These are phyloP conservation scores for Claviceps sp. DNA, from an alignment of 2,329 filamentous ascomycete species.

Conservation along the genomic window DNA sequence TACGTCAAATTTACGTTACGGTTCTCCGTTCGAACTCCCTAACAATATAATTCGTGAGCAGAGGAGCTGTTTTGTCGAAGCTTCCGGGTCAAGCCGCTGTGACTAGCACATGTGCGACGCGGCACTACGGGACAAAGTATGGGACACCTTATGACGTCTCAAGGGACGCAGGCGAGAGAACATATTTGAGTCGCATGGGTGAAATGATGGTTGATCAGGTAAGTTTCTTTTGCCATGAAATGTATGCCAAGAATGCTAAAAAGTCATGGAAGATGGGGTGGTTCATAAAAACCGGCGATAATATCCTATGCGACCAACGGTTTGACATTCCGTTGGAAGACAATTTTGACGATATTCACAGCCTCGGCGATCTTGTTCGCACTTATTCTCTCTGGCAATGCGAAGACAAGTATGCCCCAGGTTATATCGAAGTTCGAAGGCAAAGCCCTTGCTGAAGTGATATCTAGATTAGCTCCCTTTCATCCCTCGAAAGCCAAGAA, in stretches of 20 bases:
- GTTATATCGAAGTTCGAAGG: too few species aligned
- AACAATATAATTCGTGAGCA: background rate
- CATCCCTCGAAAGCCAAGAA: too few species aligned
- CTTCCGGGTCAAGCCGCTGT: background rate
- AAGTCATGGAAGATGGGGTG: background rate
- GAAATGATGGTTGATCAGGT: background rate
- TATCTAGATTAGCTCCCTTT: too few species aligned
- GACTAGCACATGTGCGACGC: background rate
- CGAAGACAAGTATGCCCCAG: background rate
- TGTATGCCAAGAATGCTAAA: background rate
- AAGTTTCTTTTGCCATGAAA: background rate
- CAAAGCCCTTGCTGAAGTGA: too few species aligned
- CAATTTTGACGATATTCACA: background rate
- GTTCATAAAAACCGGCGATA: background rate
- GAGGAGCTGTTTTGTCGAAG: constrained; percentile 1
- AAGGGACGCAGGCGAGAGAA: background rate
- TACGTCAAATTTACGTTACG: background rate
- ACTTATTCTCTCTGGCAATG: background rate
- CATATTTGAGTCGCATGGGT: background rate
- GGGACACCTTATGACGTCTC: rapidly evolving
- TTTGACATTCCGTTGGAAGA: background rate
- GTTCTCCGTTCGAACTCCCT: background rate
- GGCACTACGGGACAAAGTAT: background rate
- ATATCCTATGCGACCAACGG: background rate
- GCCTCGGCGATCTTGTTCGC: background rate